Base-by-base conservation (phyloP, 2,329 filamentous ascomycete genomes). In the Geosmithia morbida region DNA sequence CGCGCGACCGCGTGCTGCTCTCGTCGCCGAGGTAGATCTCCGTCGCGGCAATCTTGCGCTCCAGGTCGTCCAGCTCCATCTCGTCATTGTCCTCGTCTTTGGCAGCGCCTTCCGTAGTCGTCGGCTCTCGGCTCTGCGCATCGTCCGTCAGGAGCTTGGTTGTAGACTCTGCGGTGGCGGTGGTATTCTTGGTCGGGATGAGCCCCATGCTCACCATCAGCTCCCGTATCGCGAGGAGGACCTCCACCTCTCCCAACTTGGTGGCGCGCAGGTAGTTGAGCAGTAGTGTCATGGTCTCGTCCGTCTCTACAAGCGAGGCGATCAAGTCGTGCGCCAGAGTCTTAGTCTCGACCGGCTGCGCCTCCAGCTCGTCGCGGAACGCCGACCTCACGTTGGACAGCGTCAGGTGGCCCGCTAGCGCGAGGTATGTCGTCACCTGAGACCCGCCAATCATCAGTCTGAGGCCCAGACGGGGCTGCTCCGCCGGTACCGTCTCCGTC, bases 171-270 rank as follows among this genome's bases (percentile, higher is more conserved):
- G 50, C 55, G 14, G 53, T 63, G 46, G 50, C 55, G 14, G 53
- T 63, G 46, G 55, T 53, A 52, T 55, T 62, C 48, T 53, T 62
- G 10, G 22, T 48, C 26, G 69, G 66, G 19, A 77, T 66, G 33
- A 80, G 60, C 50, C 83, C 81, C 41, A 89, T 71, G 54, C 80
- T 87, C 44, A 77, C 71, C 67, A 88, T 83, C 16, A 88, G 67
- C 2, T 75, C 64, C 47, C 78, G 74, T 46, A 88, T 74, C 3
- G 79, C 75, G 48, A 81, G 67, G 2, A 87, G 70, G 6, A 88
- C 68, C 57, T 88, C 84, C 3, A 72, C 65, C 41, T 83, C 69
- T 3, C 79, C 77, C 17, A 87, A 70, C 54, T 78, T 76, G 7
- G 82, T 83, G 6, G 74, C 72, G 40, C 77, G 75, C 7, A 89